Conservation (phyloP, 225 moss, liverwort and hornwort genomes). For the Physcomitrellopsis africana region DNA sequence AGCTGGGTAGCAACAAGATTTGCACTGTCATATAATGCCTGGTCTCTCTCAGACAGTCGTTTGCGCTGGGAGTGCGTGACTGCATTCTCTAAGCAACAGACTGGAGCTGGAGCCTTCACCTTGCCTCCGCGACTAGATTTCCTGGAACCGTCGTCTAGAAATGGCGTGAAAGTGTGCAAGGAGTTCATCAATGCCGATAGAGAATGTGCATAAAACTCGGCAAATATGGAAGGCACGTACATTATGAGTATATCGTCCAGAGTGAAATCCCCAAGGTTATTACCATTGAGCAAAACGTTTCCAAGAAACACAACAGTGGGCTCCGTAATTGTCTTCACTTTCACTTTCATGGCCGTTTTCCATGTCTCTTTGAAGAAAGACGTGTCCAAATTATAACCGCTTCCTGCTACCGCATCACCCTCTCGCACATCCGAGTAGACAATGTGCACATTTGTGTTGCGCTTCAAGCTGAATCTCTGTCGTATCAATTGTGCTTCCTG, state of each 20-base stretch:
- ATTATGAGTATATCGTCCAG: conserved; percentile 45
- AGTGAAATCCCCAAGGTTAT: conserved; percentile 25
- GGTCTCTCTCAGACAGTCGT: conserved; percentile 39
- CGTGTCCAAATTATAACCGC: conserved; percentile 34
- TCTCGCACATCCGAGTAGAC: conserved; percentile 47
- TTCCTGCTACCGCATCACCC: neutral
- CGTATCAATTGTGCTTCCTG: conserved; percentile 44
- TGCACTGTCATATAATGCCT: conserved; percentile 54
- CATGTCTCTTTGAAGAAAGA: conserved; percentile 41
- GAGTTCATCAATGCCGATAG: conserved; percentile 54
- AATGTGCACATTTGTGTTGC: conserved; percentile 41
- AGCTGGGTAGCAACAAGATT: conserved; percentile 51
- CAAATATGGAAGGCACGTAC: conserved; percentile 52
- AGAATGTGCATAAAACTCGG: conserved; percentile 52
- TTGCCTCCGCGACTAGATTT: conserved; percentile 32
- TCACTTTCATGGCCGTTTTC: conserved; percentile 35
- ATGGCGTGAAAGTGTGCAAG: conserved; percentile 55
- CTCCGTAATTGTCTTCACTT: conserved; percentile 21
- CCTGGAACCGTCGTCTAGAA: conserved; percentile 22
- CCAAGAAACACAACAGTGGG: conserved; percentile 39
- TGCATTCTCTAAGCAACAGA: conserved; percentile 41
- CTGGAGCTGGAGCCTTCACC: conserved; percentile 33
- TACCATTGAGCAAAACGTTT: conserved; percentile 13
- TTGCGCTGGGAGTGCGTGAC: conserved; percentile 49
- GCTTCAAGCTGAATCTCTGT: conserved; percentile 43